Percentiles rank a stretch among this genome's conserved stretches.
Conservation (phyloP, 371 early-diverging fungal genomes). For the Syncephalis plumigaleata region DNA sequence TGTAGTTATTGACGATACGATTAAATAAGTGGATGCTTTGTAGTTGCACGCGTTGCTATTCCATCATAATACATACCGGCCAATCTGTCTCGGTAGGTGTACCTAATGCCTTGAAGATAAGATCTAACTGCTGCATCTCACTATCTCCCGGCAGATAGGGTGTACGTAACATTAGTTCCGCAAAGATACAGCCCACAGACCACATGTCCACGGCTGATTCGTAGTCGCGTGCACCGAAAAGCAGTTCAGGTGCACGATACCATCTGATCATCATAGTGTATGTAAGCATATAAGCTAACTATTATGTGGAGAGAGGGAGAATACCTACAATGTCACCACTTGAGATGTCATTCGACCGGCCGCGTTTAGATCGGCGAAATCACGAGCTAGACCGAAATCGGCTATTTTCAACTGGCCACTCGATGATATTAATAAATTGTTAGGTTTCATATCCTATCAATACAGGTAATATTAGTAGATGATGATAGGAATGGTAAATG, state of each 20-base stretch:
- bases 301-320: background rate
- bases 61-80: constrained; percentile 43
- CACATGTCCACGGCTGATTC: constrained; percentile 92
- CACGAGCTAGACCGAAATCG: constrained; percentile 97
- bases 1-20: no score
- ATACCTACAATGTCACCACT: constrained; percentile 73
- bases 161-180: constrained; percentile 91
- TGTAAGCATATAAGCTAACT: background rate
- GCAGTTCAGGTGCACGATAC: constrained; percentile 98
- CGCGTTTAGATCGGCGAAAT: constrained; percentile 67
- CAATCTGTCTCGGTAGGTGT: constrained; percentile 95
- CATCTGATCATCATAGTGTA: constrained; percentile 55
- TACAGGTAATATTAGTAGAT: no score
- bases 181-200: constrained; percentile 98
- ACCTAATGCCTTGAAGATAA: constrained; percentile 90
- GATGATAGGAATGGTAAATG: background rate
- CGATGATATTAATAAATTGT: constrained; percentile 88
- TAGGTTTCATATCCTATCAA: constrained; percentile 95
- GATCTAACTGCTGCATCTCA: constrained; percentile 88
- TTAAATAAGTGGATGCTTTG: background rate
- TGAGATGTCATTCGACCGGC: constrained; percentile 63
- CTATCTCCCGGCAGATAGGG: constrained; percentile 92
- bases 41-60: background rate
- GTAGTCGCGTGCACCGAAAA: constrained; percentile 88
- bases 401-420: constrained; percentile 94